phyloP scores from a whole-genome alignment of 176 grass and related monocot species.

The Rhynchospora pubera region DNA sequence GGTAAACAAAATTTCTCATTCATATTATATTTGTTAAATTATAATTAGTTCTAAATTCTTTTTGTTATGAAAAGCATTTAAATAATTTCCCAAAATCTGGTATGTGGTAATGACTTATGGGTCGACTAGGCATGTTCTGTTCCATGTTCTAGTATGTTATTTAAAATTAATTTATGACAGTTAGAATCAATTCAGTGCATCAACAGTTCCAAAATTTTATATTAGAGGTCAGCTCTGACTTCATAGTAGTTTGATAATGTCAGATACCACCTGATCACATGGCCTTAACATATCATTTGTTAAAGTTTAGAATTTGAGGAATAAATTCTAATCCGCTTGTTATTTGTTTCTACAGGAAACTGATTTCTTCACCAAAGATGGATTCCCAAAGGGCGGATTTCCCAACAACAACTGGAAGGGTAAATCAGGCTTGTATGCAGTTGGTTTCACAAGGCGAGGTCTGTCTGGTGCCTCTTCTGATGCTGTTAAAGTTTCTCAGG shows the following conservation, averaged over 20 bases:
- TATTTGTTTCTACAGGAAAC: conserved; percentile 32
- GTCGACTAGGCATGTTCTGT: conserved; percentile 19
- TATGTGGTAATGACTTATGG: neutral
- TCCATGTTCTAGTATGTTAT: conserved; percentile 13
- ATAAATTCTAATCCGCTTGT: conserved; percentile 11
- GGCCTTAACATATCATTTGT: neutral
- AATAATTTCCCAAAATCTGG: conserved; percentile 12
- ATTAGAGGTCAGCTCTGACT: conserved; percentile 17
- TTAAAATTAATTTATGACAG: conserved; percentile 19
- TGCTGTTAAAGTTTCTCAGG: conserved; percentile 53
- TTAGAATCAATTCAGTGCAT: conserved; percentile 25
- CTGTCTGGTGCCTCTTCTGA: conserved; percentile 69
- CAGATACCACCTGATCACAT: conserved; percentile 15
- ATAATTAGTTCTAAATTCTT: neutral
- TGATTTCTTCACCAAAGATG: conserved; percentile 75
- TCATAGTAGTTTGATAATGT: conserved; percentile 3
- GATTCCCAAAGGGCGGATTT: conserved; percentile 54
- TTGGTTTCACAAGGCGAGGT: conserved; percentile 72
- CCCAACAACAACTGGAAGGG: conserved; percentile 62
- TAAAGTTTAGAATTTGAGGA: neutral
- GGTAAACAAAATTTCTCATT: conserved; percentile 27
- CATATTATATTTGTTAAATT: neutral
- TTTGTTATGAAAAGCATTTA: neutral
- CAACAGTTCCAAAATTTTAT: conserved; percentile 5
- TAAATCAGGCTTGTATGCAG: conserved; percentile 61